Conservation (phyloP, 345 rosid genomes). For the Murraya paniculata region DNA sequence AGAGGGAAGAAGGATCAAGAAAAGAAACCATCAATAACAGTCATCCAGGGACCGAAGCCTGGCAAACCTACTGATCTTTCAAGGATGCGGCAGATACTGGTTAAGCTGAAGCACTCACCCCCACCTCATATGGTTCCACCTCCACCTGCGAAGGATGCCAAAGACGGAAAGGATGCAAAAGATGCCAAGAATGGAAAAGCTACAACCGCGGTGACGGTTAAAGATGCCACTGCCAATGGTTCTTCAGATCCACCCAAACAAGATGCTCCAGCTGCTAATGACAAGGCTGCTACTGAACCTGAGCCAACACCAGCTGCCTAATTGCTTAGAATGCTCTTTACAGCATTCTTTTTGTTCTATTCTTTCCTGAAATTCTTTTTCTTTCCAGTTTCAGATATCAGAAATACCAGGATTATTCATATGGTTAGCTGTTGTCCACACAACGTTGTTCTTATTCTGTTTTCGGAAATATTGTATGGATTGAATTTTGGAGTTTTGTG, state of each 20-base stretch:
- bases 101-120: conserved; percentile 66
- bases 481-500: conserved; percentile 11
- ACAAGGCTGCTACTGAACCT: conserved; percentile 29
- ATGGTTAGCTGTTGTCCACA: not conserved
- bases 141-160: conserved; percentile 39
- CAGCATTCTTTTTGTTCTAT: conserved; percentile 6
- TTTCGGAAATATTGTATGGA: not conserved
- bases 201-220: conserved; percentile 19
- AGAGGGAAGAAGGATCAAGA: conserved; percentile 53
- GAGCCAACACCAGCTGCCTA: conserved; percentile 36
- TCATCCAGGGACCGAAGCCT: conserved; percentile 73
- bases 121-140: conserved; percentile 81
- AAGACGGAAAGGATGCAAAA: conserved; percentile 31
- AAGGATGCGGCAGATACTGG: conserved; percentile 63
- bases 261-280: conserved; percentile 24
- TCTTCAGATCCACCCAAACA: conserved; percentile 22
- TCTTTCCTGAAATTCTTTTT: conserved; percentile 9
- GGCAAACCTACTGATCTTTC: conserved; percentile 72
- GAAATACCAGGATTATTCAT: not conserved
- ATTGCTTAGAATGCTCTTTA: conserved; percentile 2
- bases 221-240: conserved; percentile 28
- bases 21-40: conserved; percentile 48
- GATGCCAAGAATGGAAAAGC: conserved; percentile 28
- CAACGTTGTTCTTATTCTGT: not conserved
- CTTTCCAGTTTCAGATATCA: not conserved